A percentile compares a stretch with the other conserved stretches of the same genome.
Evolutionary conservation across 768 basidiomycete genomes (phyloP).

Genomic region (Basidioascus undulatus): DNA sequence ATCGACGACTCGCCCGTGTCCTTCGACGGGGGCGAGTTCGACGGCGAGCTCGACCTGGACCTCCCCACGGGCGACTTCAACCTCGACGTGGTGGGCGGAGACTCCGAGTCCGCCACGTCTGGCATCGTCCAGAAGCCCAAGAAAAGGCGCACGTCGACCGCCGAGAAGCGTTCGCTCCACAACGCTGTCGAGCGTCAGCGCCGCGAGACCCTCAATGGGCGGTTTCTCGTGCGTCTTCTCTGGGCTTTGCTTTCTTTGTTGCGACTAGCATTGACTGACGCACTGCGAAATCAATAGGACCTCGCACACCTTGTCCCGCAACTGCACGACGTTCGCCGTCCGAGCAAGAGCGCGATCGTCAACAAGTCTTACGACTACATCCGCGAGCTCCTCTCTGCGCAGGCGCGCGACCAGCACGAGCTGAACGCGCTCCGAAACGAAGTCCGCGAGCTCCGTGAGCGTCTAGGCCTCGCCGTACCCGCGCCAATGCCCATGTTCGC

Average conservation of each 20-base stretch:
- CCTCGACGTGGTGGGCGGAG: not conserved
- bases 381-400: too few relatives aligned
- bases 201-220: constrained; percentile 72
- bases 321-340: constrained; percentile 69
- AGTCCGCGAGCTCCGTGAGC: too few relatives aligned
- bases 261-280: not conserved
- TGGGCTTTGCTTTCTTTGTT: constrained; percentile 7
- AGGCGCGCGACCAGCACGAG: too few relatives aligned
- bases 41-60: constrained; percentile 4
- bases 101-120: not conserved
- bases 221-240: constrained; percentile 40
- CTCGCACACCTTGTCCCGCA: constrained; percentile 79
- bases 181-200: constrained; percentile 91
- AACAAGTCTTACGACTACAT: constrained; percentile 83
- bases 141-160: constrained; percentile 26
- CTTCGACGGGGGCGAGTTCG: constrained; percentile 3
- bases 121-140: not conserved
- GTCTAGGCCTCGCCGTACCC: too few relatives aligned
- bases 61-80: constrained; percentile 1
- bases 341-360: constrained; percentile 90
- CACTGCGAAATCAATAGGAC: constrained; percentile 29
- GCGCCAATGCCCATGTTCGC: too few relatives aligned
- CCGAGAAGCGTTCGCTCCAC: constrained; percentile 84
- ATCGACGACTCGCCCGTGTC: constrained; percentile 7
- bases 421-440: too few relatives aligned